Evolutionary conservation across 2,329 filamentous ascomycete species (phyloP), one percentile per base, ranked within the genome.

Genomic region (Diplodia scrobiculata): DNA sequence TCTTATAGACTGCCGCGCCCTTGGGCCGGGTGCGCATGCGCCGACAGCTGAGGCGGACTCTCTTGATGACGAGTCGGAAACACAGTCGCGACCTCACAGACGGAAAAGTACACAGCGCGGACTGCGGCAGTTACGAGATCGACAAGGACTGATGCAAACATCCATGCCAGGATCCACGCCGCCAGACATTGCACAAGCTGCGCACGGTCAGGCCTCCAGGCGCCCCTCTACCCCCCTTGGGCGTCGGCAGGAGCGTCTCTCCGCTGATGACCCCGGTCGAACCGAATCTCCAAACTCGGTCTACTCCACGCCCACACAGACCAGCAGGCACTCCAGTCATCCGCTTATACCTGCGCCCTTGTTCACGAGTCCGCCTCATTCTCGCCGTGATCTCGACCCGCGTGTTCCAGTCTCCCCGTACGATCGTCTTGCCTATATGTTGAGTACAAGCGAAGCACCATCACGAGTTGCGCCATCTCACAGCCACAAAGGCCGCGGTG

Each of bases 301-400:
- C 11, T 62, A 62, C 58, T 62, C 58, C 9, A 50, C 58, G 14
- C 58, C 58, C 27, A 62, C 58, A 14, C 58, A 29, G 5, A 62
- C 55, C 9, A 27, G 25, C 14, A 48, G 41, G 47, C 27, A 25
- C 11, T 51, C 47, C 4, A 52, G 17, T n/a, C 65, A 66, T 21
- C 48, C 54, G n/a, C 55, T 66, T 4, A 66, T 63, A 34, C 65
- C 65, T 25, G 54, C 50, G 50, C 55, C 65, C 25, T 36, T 66
- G 10, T 66, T 66, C 27, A 52, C 65, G 27, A 62, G 54, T n/a
- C 65, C 65, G 48, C 65, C 65, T 32, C 38, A 66, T 27, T 66
- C 65, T 34, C 48, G 65, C 36, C 58, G 48, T 27, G 13, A 48
- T 14, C 55, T 66, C 34, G 58, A 66, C 27, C 65, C 58, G 41